A percentile compares a stretch with the other conserved stretches of the same genome.
Evolutionary conservation across 352 stramenopile species (phyloP).

Genomic region (Phytophthora foliorum): DNA sequence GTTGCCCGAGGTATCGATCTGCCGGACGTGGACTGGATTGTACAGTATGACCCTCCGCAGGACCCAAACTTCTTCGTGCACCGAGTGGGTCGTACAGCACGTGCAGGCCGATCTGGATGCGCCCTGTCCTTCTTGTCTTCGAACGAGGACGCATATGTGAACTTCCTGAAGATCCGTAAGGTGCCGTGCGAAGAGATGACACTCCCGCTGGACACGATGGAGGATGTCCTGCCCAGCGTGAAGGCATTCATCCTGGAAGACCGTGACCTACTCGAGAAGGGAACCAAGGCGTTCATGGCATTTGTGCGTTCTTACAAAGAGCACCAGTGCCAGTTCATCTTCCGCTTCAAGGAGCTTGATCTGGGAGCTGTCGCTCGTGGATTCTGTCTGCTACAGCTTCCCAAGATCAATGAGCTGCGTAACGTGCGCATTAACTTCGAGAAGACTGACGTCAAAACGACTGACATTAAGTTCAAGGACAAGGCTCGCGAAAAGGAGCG

Average conservation of each 20-base stretch:
- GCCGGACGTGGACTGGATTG: slow-evolving; percentile 98
- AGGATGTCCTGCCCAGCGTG: slow-evolving; percentile 92
- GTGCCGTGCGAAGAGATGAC: slow-evolving; percentile 92
- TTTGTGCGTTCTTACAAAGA: slow-evolving; percentile 99
- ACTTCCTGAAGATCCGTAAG: slow-evolving; percentile 96
- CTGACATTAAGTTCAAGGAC: slow-evolving; percentile 96
- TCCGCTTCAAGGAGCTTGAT: slow-evolving; percentile 98
- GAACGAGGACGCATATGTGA: slow-evolving; percentile 98
- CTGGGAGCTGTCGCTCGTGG: slow-evolving; percentile 91
- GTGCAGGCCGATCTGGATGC: slow-evolving; percentile 93
- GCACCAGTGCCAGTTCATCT: slow-evolving; percentile 99
- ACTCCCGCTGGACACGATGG: slow-evolving; percentile 67
- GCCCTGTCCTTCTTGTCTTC: slow-evolving; percentile 96
- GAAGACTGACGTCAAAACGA: slow-evolving; percentile 91
- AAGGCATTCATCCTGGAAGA: slow-evolving; percentile 92
- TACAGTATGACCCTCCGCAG: slow-evolving; percentile 98
- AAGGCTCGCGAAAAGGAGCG: slow-evolving; percentile 96
- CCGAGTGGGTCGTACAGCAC: slow-evolving; percentile 97
- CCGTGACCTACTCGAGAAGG: slow-evolving; percentile 98
- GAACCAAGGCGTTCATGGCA: slow-evolving; percentile 98
- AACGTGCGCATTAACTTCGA: slow-evolving; percentile 89
- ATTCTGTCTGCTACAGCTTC: slow-evolving; percentile 86
- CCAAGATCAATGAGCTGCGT: slow-evolving; percentile 90
- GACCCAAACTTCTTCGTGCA: slow-evolving; percentile 99
- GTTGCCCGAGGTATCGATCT: slow-evolving; percentile 99